Base-by-base conservation (phyloP, 2,329 filamentous ascomycete species). In the Knoxdaviesia capensis region DNA sequence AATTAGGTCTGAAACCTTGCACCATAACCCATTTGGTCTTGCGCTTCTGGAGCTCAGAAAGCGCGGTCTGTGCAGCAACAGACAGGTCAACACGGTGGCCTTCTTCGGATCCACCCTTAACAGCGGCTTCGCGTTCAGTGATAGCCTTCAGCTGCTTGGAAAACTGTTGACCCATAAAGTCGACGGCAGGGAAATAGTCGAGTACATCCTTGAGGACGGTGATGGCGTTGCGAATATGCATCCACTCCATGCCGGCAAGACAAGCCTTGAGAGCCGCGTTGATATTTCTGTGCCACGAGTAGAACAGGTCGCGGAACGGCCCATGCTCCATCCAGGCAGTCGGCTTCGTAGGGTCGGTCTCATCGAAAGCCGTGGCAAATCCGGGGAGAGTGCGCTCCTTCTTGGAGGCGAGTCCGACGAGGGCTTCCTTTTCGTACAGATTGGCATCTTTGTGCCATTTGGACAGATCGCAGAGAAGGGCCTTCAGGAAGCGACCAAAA, bases 171-270 rank as follows among this genome's bases (percentile, higher is more conserved):
- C 84, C 90, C 69, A 93, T 88, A 57, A 85, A 90, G 53, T 93
- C 85, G 44, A 96, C 74, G 10, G 78, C 80, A 4, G 90, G 92
- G 66, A 94, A 98, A 52, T 77, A 71, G 41, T 85, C 76, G 29
- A 84, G 71, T 39, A 94, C 69, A 7, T 74, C 71, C 55, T 90
- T 92, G 45, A 98, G 66, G 4, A 96, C 69, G 44, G 81, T 90
- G 49, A 96, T 92, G 38, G 86, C 85, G 55, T 98, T 98, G 43
- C 88, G 78, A 54, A 96, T 93, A 57, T 94, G 87, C 80, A 94
- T 94, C 72, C 90, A 98, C 59, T 96, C 88, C 32, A 74, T 77
- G 31, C 80, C 79, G 11, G 75, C 74, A 39, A 98, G 68, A 55
- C 88, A 94, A 34, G 71, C 71, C 55, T 86, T 87, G 43, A 98